Evolutionary conservation across 352 stramenopile genomes (phyloP).

Genomic region (Phytophthora melonis): DNA sequence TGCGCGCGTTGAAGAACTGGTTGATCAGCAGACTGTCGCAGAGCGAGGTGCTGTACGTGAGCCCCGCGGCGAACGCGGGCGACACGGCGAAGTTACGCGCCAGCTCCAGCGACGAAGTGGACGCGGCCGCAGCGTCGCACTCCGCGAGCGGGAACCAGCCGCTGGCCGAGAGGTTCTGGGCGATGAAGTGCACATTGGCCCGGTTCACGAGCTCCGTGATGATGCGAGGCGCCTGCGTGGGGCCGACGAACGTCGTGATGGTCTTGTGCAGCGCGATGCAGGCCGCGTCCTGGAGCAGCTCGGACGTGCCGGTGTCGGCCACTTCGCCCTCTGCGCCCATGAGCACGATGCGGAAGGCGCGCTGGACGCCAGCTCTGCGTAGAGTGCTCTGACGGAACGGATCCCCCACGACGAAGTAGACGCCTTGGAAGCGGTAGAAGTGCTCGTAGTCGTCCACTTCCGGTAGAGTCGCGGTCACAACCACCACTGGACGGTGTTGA

Average conservation of each 20-base stretch:
- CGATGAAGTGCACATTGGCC: constrained; percentile 84
- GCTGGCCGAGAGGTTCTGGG: constrained; percentile 74
- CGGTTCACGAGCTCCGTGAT: constrained; percentile 85
- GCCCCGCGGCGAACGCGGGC: constrained; percentile 74
- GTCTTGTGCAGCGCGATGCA: constrained; percentile 85
- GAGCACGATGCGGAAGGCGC: constrained; percentile 74
- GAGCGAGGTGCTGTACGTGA: constrained; percentile 87
- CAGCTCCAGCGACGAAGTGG: constrained; percentile 58
- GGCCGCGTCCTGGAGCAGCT: constrained; percentile 76
- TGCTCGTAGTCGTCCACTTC: constrained; percentile 62
- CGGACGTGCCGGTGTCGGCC: constrained; percentile 57
- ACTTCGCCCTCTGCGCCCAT: constrained; percentile 78
- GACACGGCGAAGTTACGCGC: constrained; percentile 77
- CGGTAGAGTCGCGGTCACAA: constrained; percentile 64
- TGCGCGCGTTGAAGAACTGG: constrained; percentile 87
- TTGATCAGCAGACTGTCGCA: constrained; percentile 90
- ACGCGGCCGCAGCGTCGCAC: constrained; percentile 38
- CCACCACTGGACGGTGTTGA: constrained; percentile 72
- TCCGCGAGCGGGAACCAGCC: constrained; percentile 68
- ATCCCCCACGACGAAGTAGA: constrained; percentile 79
- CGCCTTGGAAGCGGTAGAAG: constrained; percentile 68
- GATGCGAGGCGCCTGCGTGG: constrained; percentile 60
- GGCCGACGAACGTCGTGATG: constrained; percentile 68
- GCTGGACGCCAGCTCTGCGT: constrained; percentile 59
- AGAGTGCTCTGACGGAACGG: constrained; percentile 66